phyloP scores from a whole-genome alignment of 345 rosid genomes.

The Syzygium aqueum region DNA sequence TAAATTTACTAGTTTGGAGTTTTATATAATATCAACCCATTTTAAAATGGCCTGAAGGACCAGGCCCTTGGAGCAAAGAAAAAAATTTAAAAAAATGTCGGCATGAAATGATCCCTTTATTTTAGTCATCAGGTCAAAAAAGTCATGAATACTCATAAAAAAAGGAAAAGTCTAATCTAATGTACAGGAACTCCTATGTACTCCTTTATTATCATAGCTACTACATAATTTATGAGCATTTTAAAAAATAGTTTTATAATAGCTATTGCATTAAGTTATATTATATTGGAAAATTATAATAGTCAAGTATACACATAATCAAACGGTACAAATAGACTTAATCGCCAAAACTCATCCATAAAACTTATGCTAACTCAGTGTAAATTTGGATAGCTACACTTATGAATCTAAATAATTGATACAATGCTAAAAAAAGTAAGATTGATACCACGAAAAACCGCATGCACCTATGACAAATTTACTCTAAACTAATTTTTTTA shows the following conservation, averaged over 20 bases:
- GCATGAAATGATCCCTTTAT: background rate
- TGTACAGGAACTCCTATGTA: background rate
- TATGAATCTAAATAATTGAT: no score
- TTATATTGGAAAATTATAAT: background rate
- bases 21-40: no score
- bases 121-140: accelerated
- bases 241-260: no score
- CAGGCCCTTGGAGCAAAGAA: background rate
- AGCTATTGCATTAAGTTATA: background rate
- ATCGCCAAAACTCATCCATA: no score
- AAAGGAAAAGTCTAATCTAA: background rate
- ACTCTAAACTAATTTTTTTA: no score
- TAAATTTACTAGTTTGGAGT: no score
- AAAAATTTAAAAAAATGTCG: background rate
- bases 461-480: no score
- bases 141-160: background rate
- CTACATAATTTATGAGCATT: background rate
- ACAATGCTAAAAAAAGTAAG: no score
- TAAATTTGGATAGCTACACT: background rate
- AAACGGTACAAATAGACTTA: no score
- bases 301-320: background rate
- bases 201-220: background rate
- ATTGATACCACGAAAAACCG: no score
- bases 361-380: background rate
- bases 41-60: background rate